phyloP scores from a whole-genome alignment of 2,329 filamentous ascomycete species.

The Cadophora sp. region DNA sequence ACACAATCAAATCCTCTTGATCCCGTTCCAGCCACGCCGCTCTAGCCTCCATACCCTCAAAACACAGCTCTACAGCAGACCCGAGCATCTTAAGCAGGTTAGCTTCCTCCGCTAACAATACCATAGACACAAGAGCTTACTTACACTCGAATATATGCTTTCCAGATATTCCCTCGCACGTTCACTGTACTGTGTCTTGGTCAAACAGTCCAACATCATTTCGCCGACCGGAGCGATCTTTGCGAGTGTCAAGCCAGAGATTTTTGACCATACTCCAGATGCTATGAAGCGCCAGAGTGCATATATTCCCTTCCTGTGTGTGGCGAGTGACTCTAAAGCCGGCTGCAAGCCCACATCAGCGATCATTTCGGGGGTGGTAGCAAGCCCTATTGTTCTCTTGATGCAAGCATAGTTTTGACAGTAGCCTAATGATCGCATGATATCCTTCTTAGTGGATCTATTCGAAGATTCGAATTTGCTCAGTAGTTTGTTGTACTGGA shows the following conservation, averaged over 20 bases:
- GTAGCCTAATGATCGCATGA: slow-evolving; percentile 22
- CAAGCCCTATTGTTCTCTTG: slow-evolving; percentile 17
- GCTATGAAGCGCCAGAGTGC: slow-evolving; percentile 18
- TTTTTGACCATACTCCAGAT: slow-evolving; percentile 16
- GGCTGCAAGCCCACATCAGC: slow-evolving; percentile 3
- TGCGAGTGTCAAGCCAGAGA: slow-evolving; percentile 1
- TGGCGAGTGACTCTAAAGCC: slow-evolving; percentile 10
- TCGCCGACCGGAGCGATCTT: slow-evolving; percentile 14
- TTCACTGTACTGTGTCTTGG: slow-evolving; percentile 11
- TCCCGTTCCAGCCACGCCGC: slow-evolving; percentile 30
- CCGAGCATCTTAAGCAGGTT: slow-evolving; percentile 20
- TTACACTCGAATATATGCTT: slow-evolving; percentile 11
- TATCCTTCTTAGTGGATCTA: slow-evolving; percentile 14
- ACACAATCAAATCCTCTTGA: slow-evolving; percentile 25
- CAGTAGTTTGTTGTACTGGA: slow-evolving; percentile 18
- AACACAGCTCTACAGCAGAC: slow-evolving; percentile 13
- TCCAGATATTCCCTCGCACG: slow-evolving; percentile 20
- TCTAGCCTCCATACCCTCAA: slow-evolving; percentile 26
- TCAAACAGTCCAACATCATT: slow-evolving; percentile 16
- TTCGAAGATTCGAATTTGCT: background rate
- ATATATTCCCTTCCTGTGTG: slow-evolving; percentile 21
- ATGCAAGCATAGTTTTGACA: slow-evolving; percentile 9
- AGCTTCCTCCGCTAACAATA: background rate
- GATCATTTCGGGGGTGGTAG: background rate
- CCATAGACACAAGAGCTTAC: slow-evolving; percentile 13